A percentile compares a stretch with the other conserved stretches of the same genome.
Conservation (phyloP, 2,329 filamentous ascomycete genomes). For the Ambrosiella cleistominuta region DNA sequence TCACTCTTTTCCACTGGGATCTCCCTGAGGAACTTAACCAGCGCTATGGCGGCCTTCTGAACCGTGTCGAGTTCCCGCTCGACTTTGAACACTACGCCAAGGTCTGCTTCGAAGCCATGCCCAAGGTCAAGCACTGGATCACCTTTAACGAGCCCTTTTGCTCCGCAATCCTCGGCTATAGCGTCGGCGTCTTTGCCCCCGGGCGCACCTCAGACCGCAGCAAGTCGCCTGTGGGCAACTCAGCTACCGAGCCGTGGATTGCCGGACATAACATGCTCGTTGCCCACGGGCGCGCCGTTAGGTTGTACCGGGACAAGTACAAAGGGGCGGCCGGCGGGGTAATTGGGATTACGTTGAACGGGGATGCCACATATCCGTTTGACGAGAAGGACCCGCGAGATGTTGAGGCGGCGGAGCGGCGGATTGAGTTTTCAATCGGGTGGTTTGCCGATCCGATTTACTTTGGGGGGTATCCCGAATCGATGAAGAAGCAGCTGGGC, state of each 20-base stretch:
- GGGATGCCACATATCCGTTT: slow-evolving; percentile 70
- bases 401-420: slow-evolving; percentile 58
- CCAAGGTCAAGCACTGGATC: slow-evolving; percentile 73
- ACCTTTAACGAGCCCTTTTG: slow-evolving; percentile 88
- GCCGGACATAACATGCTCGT: slow-evolving; percentile 67
- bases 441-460: slow-evolving; percentile 87
- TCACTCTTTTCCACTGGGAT: slow-evolving; percentile 83
- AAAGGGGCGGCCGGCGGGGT: slow-evolving; percentile 49
- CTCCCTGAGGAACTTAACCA: slow-evolving; percentile 61
- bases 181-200: slow-evolving; percentile 59
- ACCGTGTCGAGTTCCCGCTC: slow-evolving; percentile 64
- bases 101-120: slow-evolving; percentile 55
- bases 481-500: slow-evolving; percentile 67
- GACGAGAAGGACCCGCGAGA: slow-evolving; percentile 59
- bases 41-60: slow-evolving; percentile 65
- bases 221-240: slow-evolving; percentile 55
- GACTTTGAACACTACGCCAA: slow-evolving; percentile 69
- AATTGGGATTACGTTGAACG: slow-evolving; percentile 79
- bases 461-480: slow-evolving; percentile 65
- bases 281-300: slow-evolving; percentile 65
- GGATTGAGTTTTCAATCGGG: slow-evolving; percentile 71
- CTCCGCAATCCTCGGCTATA: slow-evolving; percentile 64
- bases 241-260: slow-evolving; percentile 61
- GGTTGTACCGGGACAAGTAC: slow-evolving; percentile 69
- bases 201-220: slow-evolving; percentile 62